Percentiles rank a stretch among this genome's conserved stretches.
phyloP scores from a whole-genome alignment of 2,329 filamentous ascomycete species.

The Xylogone sp. region DNA sequence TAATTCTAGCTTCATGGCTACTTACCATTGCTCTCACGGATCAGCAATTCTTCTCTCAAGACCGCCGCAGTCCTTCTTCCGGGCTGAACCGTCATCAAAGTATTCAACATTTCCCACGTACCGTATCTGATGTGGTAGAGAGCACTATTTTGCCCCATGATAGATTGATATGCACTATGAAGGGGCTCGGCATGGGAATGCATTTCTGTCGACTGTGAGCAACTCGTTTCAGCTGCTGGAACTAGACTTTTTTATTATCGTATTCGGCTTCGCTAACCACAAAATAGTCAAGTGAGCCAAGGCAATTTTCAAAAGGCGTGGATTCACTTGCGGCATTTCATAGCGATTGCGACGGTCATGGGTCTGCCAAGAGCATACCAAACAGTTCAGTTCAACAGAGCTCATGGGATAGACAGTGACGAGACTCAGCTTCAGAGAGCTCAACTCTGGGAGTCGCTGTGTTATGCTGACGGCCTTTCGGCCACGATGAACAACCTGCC shows the following conservation, averaged over 20 bases:
- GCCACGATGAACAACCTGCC: conserved; percentile 33
- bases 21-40: conserved; percentile 26
- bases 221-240: neutral
- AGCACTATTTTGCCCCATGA: conserved; percentile 26
- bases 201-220: conserved; percentile 33
- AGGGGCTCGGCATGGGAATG: conserved; percentile 28
- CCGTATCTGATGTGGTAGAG: conserved; percentile 25
- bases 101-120: conserved; percentile 13
- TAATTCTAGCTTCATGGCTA: conserved; percentile 23
- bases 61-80: conserved; percentile 3
- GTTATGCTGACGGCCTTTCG: conserved; percentile 27
- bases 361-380: conserved; percentile 26
- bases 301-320: conserved; percentile 32
- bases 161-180: conserved; percentile 26
- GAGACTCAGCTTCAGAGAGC: conserved; percentile 16
- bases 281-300: conserved; percentile 26
- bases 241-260: no score
- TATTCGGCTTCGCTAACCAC: neutral
- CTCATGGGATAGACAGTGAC: conserved; percentile 5
- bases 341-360: conserved; percentile 34
- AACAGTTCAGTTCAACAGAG: conserved; percentile 5
- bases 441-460: conserved; percentile 30
- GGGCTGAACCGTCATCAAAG: neutral
- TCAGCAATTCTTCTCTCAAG: conserved; percentile 20
- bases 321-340: conserved; percentile 32